Conservation (phyloP, 192 early-diverging fungal species). For the Martensiomyces pterosporus region DNA sequence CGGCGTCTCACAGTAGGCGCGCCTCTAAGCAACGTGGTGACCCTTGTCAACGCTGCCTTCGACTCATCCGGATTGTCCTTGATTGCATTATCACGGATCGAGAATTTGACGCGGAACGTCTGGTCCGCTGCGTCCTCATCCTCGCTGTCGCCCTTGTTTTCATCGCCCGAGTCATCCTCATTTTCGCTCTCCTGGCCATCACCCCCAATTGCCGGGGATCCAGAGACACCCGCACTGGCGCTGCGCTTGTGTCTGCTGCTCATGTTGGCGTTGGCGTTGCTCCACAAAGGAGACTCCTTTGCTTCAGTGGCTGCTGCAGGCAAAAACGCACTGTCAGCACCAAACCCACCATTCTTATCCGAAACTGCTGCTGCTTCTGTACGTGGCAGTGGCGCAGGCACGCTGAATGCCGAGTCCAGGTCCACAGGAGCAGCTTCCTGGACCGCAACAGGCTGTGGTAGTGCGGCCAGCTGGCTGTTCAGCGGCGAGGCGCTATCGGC, state of each 20-base stretch:
- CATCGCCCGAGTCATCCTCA: background rate
- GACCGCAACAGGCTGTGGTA: too few relatives aligned
- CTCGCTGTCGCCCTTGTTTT: constrained; percentile 1
- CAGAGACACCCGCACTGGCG: constrained; percentile 11
- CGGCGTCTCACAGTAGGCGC: constrained; percentile 24
- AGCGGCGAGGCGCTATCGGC: too few relatives aligned
- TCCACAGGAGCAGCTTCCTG: too few relatives aligned
- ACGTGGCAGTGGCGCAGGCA: constrained; percentile 7
- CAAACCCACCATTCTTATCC: constrained; percentile 8
- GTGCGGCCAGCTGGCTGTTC: too few relatives aligned
- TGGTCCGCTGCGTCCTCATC: constrained; percentile 11
- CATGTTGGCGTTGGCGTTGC: background rate
- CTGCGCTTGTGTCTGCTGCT: constrained; percentile 24
- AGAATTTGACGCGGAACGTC: constrained; percentile 44
- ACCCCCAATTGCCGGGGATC: constrained; percentile 2
- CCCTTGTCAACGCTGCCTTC: constrained; percentile 35
- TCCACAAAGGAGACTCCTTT: constrained; percentile 10
- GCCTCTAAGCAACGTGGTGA: constrained; percentile 35
- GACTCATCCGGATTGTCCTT: constrained; percentile 47
- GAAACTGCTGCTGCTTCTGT: background rate
- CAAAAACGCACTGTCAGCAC: constrained; percentile 11
- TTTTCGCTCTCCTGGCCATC: too few relatives aligned
- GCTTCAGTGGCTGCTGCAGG: background rate
- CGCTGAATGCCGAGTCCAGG: constrained; percentile 36
- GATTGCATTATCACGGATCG: constrained; percentile 43